Evolutionary conservation across 2,329 filamentous ascomycete genomes (phyloP), one percentile per base, ranked within the genome.

Genomic region (Thielaviopsis cerberus): DNA sequence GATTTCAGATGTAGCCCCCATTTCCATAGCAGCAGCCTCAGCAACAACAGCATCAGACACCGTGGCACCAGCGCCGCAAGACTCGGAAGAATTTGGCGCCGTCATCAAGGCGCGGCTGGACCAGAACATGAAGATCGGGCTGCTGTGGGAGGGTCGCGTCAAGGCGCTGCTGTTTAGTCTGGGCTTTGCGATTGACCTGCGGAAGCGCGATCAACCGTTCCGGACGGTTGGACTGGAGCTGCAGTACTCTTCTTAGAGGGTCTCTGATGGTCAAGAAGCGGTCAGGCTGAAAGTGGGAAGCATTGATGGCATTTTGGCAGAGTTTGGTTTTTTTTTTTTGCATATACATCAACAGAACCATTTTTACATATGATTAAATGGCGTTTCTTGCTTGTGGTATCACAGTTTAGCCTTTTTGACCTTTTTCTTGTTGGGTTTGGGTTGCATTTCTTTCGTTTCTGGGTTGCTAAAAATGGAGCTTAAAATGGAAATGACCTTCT

Each of bases 121-220:
- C 67, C 90, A 96, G 72, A 86, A 90, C 63, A 83, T 88, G 72
- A 83, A 84, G 63, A 81, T 96, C 57, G 87, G 89, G 0, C 69
- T 97, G 55, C 72, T 97, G 23, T 98, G 92, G 91, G 91, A 97
- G 69, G 90, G 91, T 1, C 79, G 89, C 57, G 80, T 94, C 61
- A 95, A 97, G 73, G 91, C 94, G 63, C 73, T 98, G 60, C 76
- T 98, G 59, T 94, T 97, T 68, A 94, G 88, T 64, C 76, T 95
- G 50, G 92, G 92, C 10, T 88, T 88, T 59, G 87, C 82, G 55
- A 81, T 98, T 58, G 89, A 94, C 67, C 76, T 92, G 66, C 82
- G 81, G 66, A 81, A 80, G 65, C 75, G 82, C 62, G 86, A 90
- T 67, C 83, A 86, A 66, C 84, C 88, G 45, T 85, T 92, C 66